These are phyloP conservation scores for Phytophthora kernoviae DNA, from an alignment of 352 stramenopile genomes.

Conservation along the genomic window DNA sequence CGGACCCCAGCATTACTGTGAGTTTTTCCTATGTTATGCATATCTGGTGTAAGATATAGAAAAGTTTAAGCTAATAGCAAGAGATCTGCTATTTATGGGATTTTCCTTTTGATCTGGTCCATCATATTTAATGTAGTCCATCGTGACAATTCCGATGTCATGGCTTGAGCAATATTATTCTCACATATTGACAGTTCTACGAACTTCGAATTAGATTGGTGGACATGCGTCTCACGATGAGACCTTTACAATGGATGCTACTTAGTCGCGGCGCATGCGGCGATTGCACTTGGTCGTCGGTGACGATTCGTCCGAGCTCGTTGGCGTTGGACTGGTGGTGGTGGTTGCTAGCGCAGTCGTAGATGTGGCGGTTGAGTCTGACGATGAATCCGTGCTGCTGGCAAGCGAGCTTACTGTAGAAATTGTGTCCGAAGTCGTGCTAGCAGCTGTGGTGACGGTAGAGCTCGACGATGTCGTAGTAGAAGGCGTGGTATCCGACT, in stretches of 20 bases:
- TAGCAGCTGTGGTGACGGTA: constrained; percentile 1
- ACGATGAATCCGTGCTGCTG: neutral
- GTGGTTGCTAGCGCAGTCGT: neutral
- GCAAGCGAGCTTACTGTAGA: too few species aligned
- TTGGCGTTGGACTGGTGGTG: neutral
- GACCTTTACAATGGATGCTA: neutral
- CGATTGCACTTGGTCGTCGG: constrained; percentile 16
- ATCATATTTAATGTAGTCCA: neutral
- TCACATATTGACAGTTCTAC: constrained; percentile 4
- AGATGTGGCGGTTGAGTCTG: neutral
- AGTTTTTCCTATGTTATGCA: constrained; percentile 1
- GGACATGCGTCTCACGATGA: neutral
- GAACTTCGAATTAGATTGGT: neutral
- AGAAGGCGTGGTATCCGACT: neutral
- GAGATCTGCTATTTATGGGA: too few species aligned
- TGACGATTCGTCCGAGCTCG: constrained; percentile 6
- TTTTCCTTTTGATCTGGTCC: constrained; percentile 9
- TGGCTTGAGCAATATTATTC: neutral
- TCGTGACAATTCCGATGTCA: too few species aligned
- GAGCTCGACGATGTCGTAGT: neutral
- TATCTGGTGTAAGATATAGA: too few species aligned
- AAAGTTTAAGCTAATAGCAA: too few species aligned
- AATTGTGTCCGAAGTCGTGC: neutral
- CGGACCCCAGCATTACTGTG: constrained; percentile 9
- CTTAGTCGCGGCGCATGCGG: constrained; percentile 18